phyloP scores from a whole-genome alignment of 495 filamentous ascomycete species.

The Platismatia glauca region DNA sequence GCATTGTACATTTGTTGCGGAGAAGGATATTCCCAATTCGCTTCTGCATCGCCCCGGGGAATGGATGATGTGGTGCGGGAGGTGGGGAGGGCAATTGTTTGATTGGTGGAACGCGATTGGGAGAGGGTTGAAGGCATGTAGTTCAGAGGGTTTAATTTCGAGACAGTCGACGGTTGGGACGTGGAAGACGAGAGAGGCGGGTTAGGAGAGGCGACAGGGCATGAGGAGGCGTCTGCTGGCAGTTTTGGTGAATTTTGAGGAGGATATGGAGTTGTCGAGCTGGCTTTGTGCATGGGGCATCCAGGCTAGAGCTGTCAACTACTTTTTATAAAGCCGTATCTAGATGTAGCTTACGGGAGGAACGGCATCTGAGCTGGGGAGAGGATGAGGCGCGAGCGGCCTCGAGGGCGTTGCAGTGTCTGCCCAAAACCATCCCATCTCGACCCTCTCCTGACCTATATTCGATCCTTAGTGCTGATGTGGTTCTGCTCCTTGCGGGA shows the following conservation, averaged over 20 bases:
- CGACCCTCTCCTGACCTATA: neutral
- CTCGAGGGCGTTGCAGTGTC: slow-evolving; percentile 45
- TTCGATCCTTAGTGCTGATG: neutral
- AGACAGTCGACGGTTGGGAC: slow-evolving; percentile 42
- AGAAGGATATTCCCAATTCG: slow-evolving; percentile 95
- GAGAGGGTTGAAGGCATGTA: slow-evolving; percentile 89
- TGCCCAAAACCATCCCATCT: slow-evolving; percentile 99
- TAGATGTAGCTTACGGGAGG: slow-evolving; percentile 59
- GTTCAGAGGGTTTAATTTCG: slow-evolving; percentile 84
- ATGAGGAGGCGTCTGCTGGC: slow-evolving; percentile 39
- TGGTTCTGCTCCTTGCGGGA: neutral
- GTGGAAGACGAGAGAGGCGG: slow-evolving; percentile 28
- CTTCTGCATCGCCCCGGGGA: slow-evolving; percentile 60
- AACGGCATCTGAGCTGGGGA: slow-evolving; percentile 32
- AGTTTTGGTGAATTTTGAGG: slow-evolving; percentile 29
- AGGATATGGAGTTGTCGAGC: slow-evolving; percentile 35
- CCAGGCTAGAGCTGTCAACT: slow-evolving; percentile 47
- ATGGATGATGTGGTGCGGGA: slow-evolving; percentile 78
- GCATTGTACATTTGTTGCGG: slow-evolving; percentile 99
- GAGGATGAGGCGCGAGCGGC: slow-evolving; percentile 38
- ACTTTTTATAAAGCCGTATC: neutral
- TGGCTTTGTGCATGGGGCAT: slow-evolving; percentile 82
- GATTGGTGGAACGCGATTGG: slow-evolving; percentile 62
- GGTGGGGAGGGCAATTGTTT: slow-evolving; percentile 63
- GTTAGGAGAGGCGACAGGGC: slow-evolving; percentile 43